These are phyloP conservation scores for Populus ilicifolia DNA, from an alignment of 345 rosid species.

Conservation along the genomic window DNA sequence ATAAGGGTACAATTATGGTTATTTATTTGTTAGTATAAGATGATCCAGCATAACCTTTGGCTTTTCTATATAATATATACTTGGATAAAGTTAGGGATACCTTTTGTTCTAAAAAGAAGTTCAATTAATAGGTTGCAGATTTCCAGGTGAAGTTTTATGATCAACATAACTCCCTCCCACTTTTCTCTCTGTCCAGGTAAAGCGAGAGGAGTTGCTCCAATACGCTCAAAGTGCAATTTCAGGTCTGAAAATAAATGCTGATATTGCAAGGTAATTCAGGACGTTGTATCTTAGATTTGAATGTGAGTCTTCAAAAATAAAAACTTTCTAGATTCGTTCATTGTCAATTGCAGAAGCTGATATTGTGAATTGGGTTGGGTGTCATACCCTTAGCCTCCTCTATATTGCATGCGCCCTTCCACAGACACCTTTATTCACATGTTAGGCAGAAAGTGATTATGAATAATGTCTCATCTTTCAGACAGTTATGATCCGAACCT, in stretches of 20 bases:
- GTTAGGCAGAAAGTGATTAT: not conserved
- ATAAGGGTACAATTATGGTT: no score
- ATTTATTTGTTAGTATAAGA: no score
- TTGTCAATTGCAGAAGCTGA: not conserved
- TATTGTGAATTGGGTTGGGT: not conserved
- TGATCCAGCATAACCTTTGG: not conserved
- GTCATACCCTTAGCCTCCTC: not conserved
- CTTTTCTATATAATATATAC: not conserved
- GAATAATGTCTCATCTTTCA: not conserved
- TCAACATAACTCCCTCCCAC: not conserved
- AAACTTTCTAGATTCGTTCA: not conserved
- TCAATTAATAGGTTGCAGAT: not conserved
- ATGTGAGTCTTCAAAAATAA: not conserved
- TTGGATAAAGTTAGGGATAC: no score
- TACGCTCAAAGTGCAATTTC: slow-evolving; percentile 82
- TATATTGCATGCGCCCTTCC: not conserved
- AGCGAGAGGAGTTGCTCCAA: slow-evolving; percentile 82
- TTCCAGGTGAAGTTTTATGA: not conserved
- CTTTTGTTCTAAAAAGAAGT: no score
- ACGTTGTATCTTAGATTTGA: not conserved
- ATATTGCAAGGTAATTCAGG: slow-evolving; percentile 56
- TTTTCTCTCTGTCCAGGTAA: slow-evolving; percentile 40
- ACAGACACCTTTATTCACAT: not conserved
- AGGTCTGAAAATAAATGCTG: slow-evolving; percentile 75
- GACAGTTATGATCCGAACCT: not conserved